Evolutionary conservation across 148 eudicot genomes (phyloP).

Genomic region (Linanthus parryae): DNA sequence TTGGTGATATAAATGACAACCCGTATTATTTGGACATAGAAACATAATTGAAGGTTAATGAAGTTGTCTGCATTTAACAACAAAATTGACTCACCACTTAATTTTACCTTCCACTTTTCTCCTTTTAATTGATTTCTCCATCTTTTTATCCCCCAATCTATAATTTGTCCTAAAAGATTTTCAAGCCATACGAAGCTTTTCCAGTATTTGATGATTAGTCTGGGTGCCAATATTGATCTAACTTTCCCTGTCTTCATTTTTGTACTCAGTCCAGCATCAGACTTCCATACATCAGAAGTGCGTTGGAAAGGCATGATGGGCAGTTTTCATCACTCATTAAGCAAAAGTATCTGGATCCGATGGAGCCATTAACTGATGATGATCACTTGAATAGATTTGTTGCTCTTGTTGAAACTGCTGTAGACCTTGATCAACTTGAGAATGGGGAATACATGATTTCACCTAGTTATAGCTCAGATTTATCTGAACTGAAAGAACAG

Average conservation of each 20-base stretch:
- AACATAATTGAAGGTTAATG: too few relatives aligned
- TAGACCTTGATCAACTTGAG: constrained; percentile 94
- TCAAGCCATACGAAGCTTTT: too few relatives aligned
- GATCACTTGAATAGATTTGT: constrained; percentile 76
- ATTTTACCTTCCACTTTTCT: too few relatives aligned
- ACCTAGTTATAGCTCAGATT: constrained; percentile 64
- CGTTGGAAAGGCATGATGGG: constrained; percentile 65
- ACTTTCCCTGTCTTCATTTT: constrained; percentile 7
- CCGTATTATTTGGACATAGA: too few relatives aligned
- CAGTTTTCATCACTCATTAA: constrained; percentile 62
- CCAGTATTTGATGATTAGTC: too few relatives aligned
- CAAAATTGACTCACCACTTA: too few relatives aligned
- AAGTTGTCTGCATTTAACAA: too few relatives aligned
- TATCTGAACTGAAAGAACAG: constrained; percentile 54
- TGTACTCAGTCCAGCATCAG: constrained; percentile 83
- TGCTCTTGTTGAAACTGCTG: constrained; percentile 88
- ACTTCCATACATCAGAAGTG: constrained; percentile 74
- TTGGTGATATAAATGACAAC: too few relatives aligned
- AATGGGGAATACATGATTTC: constrained; percentile 99
- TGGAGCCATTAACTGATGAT: constrained; percentile 66
- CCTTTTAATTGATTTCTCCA: too few relatives aligned
- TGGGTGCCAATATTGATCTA: not conserved
- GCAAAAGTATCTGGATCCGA: constrained; percentile 62
- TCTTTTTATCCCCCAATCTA: too few relatives aligned
- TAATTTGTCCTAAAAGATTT: too few relatives aligned